These are phyloP conservation scores for Bromus sterilis DNA, from an alignment of 176 grass and related monocot species.

Conservation along the genomic window DNA sequence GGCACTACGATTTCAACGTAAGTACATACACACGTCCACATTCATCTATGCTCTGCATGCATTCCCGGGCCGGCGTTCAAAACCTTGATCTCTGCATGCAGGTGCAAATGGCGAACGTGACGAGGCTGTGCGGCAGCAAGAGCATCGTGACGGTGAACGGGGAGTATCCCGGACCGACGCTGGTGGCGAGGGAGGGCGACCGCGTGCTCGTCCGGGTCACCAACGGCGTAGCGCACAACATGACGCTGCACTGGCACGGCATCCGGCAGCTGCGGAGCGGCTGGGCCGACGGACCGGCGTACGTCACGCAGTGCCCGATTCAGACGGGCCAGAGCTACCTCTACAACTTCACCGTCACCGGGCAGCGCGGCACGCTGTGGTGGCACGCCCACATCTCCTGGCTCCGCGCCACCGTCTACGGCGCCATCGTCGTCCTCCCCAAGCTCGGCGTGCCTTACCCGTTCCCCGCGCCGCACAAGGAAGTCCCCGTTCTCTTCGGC, in stretches of 20 bases:
- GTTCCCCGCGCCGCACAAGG: slow-evolving; percentile 3
- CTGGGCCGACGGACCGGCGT: slow-evolving; percentile 62
- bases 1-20: slow-evolving; percentile 6
- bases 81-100: background rate
- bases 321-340: slow-evolving; percentile 28
- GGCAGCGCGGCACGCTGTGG: slow-evolving; percentile 49
- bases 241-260: slow-evolving; percentile 66
- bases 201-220: slow-evolving; percentile 30
- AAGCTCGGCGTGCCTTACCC: slow-evolving; percentile 11
- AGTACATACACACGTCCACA: background rate
- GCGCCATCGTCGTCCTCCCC: slow-evolving; percentile 42
- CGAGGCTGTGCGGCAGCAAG: slow-evolving; percentile 33
- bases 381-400: slow-evolving; percentile 54
- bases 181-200: slow-evolving; percentile 44
- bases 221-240: slow-evolving; percentile 41
- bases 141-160: slow-evolving; percentile 66
- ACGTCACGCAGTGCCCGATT: slow-evolving; percentile 61
- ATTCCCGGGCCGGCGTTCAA: background rate
- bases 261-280: slow-evolving; percentile 37
- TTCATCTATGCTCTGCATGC: too few species aligned
- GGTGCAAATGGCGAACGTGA: slow-evolving; percentile 10
- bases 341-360: slow-evolving; percentile 37
- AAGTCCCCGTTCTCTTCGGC: slow-evolving; percentile 37
- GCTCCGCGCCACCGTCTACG: slow-evolving; percentile 39
- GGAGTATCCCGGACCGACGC: slow-evolving; percentile 43